Base-by-base conservation (phyloP, 768 basidiomycete genomes). In the Boletus insuetus region DNA sequence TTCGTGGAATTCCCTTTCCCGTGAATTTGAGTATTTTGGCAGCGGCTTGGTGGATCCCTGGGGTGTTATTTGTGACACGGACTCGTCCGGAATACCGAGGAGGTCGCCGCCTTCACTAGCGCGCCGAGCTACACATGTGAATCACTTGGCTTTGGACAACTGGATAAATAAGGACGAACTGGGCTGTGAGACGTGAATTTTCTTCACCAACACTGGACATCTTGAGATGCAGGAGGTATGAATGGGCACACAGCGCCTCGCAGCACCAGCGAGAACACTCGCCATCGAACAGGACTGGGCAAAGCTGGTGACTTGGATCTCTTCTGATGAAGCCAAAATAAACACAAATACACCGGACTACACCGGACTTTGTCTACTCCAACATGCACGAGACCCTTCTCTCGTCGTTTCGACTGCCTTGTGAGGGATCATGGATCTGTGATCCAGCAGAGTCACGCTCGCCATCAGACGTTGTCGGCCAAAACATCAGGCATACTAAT, bases 1-100 rank as follows among this genome's bases (percentile, higher is more conserved):
- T 13, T 64, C 29, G 6, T 58, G 20, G 12, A 71, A 71, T 22
- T 65, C 54, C 39, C 46, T 49, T 49, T 65, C 71, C 12, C 69
- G 63, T 6, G 45, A 3, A 40, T 41, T 40, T 13, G 50, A 34
- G 29, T 41, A 49, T 13, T 49, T 52, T 35, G 31, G 11, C 7
- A 29, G 32, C 16, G 56, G 38, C 9, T 37, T 20, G 13, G 46
- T 13, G 1, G 53, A 13, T 20, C 17, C 40, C 26, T 24, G 43
- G 7, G 6, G 39, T 7, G 39, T 41, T 12, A 12, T 7, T 8
- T 49, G 55, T 5, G 56, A 35, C 48, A 11, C 29, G 20, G 49
- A 24, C 29, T 49, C 51, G 50, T 56, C 45, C 20, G 46, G 20
- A 9, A 50, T 40, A 22, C 44, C 49, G 55, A 68, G 39, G 22